Evolutionary conservation across 352 stramenopile genomes (phyloP), one percentile per base, ranked within the genome.

Genomic region (Phytopythium delawarense): DNA sequence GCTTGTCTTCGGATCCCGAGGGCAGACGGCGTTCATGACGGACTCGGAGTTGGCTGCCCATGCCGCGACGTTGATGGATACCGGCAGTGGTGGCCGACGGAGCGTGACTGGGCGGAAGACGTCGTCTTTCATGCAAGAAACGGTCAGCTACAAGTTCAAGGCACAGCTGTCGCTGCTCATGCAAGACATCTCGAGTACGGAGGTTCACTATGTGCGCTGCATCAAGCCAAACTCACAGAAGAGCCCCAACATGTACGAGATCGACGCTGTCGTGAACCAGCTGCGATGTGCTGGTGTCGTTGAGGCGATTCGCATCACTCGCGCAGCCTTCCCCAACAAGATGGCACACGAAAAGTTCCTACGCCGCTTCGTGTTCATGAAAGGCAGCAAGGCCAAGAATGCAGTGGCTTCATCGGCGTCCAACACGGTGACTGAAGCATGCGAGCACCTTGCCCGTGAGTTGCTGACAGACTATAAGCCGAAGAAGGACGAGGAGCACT

Each of bases 291-390:
- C 88, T 4, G 90, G 90, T 62, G 88, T 97, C 25, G 85, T 97
- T 37, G 88, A 97, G 71, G 90, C 90, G 1, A 96, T 97, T 52
- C 87, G 90, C 25, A 96, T 97, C 59, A 95, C 86, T 49, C 81
- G 90, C 23, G 82, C 87, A 1, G 85, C 90, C 1, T 97, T 96
- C 64, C 90, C 90, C 4, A 97, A 97, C 81, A 98, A 98, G 55
- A 88, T 99, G 67, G 78, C 78, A 30, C 97, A 99, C 72, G 74
- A 96, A 60, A 89, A 89, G 49, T 96, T 94, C 60, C 64, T 96
- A 5, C 78, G 80, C 28, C 81, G 87, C 21, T 96, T 96, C 63
- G 82, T 93, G 28, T 70, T 92, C 54, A 78, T 95, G 70, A 81
- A 75, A 61, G 75, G 70, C 45, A 73, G 64, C 15, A 75, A 74